These are phyloP conservation scores for Syzygium syzygioides DNA, from an alignment of 441 rosid species.

Conservation along the genomic window DNA sequence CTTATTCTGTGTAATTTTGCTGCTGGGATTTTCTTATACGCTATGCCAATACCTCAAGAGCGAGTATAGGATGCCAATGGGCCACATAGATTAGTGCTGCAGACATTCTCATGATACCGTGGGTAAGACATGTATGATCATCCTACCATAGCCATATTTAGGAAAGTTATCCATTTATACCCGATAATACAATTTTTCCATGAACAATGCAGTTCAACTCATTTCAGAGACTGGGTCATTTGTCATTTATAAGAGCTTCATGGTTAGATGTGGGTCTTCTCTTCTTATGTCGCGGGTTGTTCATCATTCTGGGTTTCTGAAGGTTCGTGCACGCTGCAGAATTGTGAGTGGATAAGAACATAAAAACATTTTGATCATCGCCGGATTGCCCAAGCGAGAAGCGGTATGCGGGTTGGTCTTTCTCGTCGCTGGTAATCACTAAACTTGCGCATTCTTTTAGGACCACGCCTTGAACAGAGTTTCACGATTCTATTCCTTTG, in stretches of 20 bases:
- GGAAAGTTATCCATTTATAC: not conserved
- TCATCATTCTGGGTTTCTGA: not conserved
- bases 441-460: not conserved
- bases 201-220: not conserved
- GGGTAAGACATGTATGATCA: not conserved
- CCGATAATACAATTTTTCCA: not conserved
- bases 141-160: not conserved
- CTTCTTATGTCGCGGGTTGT: not conserved
- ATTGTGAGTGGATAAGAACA: not conserved
- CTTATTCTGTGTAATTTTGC: not conserved
- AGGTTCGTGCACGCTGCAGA: not conserved
- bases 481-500: not conserved
- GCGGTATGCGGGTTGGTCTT: not conserved
- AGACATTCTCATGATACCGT: not conserved
- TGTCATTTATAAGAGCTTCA: not conserved
- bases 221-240: not conserved
- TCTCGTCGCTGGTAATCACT: not conserved
- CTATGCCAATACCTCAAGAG: not conserved
- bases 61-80: not conserved
- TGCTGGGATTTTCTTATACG: not conserved
- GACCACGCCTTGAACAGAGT: not conserved
- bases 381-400: not conserved
- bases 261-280: not conserved
- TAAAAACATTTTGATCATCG: not conserved
- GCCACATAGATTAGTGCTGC: not conserved